Evolutionary conservation across 805 yeast species (phyloP), one percentile per base, ranked within the genome.

Genomic region (Scheffersomyces coipomensis): DNA sequence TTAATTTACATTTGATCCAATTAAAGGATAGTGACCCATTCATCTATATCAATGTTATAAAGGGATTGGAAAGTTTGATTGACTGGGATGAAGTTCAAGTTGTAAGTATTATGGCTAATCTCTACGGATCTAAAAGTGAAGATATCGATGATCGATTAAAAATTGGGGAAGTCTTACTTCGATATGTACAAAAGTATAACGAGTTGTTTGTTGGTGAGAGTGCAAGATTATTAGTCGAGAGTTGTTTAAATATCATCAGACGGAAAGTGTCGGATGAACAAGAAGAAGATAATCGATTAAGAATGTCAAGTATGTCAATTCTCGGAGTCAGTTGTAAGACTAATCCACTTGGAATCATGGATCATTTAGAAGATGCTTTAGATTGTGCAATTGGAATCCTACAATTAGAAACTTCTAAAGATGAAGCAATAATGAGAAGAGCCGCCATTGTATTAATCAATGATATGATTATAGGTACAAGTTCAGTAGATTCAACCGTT

Each of bases 251-350:
- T 1, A 34, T 72, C 17, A 65, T 79, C 2, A 46, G 66, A 31
- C 48, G 65, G 23, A 43, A 53, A 1, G 31, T 34, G 1, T 44
- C 44, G 4, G 55, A 45, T 1, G 46, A 58, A n/a, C 48, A 58
- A 3, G 55, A 60, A 16, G 62, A 40, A 3, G 96, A 88, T 46
- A 66, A 73, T 42, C 73, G 82, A 29, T 46, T 89, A 29, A 69
- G 97, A 48, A 82, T 88, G 85, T 90, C 97, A 2, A 78, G 96
- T 0, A 75, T 90, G 79, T 86, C 97, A 0, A 59, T 93, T 11
- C 57, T 91, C n/a, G 96, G 97, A 21, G 64, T 76, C 5, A 66
- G 85, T 26, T 76, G 89, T 51, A 76, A 77, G 45, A 64, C 65
- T 1, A 79, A 80, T 43, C 82, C 89, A 1, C 38, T 62, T 5